Percentiles rank a stretch among this genome's conserved stretches.
These are phyloP conservation scores for Bimuria novae-zelandiae DNA, from an alignment of 2,329 filamentous ascomycete genomes.

Conservation along the genomic window DNA sequence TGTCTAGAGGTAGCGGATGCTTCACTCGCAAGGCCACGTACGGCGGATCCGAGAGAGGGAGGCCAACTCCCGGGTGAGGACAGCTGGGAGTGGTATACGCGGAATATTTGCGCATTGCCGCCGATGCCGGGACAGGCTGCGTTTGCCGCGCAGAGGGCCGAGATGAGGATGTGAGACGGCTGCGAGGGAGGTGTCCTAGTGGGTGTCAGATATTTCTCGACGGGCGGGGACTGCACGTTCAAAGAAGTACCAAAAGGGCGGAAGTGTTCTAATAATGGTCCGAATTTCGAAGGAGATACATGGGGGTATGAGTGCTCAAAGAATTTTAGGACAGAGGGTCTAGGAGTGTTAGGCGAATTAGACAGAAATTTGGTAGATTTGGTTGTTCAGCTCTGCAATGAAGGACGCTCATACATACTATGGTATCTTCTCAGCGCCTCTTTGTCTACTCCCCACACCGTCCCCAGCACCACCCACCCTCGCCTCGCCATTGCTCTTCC, in stretches of 20 bases:
- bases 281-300: too few species aligned
- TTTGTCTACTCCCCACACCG: neutral
- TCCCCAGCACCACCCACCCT: too few species aligned
- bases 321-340: too few species aligned
- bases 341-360: too few species aligned
- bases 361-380: neutral
- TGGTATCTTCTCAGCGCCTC: neutral
- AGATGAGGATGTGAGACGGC: neutral
- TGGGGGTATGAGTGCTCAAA: too few species aligned
- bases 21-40: neutral
- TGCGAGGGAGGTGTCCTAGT: neutral
- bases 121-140: neutral
- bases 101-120: neutral
- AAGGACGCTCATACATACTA: neutral
- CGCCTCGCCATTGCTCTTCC: neutral
- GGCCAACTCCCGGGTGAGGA: neutral
- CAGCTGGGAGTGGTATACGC: neutral
- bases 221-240: too few species aligned
- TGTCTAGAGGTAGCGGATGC: neutral
- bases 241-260: too few species aligned
- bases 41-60: neutral
- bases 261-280: too few species aligned
- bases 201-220: too few species aligned
- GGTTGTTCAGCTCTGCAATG: neutral
- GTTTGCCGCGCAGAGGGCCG: neutral